phyloP scores from a whole-genome alignment of 352 stramenopile genomes.

The Phytophthora fragariaefolia region DNA sequence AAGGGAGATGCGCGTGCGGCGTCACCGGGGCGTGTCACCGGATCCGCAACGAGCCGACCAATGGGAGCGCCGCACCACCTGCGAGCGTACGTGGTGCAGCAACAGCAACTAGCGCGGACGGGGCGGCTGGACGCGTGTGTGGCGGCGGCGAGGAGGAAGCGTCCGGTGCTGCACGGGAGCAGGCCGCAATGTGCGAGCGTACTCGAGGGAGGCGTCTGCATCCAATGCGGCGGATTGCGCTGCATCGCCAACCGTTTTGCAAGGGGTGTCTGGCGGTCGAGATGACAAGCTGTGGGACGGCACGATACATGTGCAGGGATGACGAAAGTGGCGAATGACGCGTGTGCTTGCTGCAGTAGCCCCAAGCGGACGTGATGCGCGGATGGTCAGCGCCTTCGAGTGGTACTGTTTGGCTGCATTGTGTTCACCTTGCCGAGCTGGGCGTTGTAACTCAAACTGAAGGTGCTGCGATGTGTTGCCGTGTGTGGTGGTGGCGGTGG shows the following conservation, averaged over 20 bases:
- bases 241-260: neutral
- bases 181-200: conserved; percentile 32
- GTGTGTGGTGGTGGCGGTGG: no score
- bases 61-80: neutral
- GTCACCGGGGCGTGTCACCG: neutral
- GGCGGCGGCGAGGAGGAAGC: neutral
- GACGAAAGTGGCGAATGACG: neutral
- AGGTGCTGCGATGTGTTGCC: no score
- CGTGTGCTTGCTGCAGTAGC: neutral
- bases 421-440: no score
- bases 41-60: neutral
- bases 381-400: neutral
- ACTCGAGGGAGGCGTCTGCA: conserved; percentile 28
- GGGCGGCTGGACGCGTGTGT: neutral
- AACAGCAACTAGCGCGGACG: neutral
- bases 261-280: neutral
- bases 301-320: no score
- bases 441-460: no score
- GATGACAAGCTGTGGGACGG: neutral
- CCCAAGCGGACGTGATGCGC: neutral
- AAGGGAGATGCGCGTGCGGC: neutral
- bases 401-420: neutral
- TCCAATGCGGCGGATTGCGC: conserved; percentile 34
- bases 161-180: conserved; percentile 18
- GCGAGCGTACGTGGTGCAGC: neutral